These are phyloP conservation scores for Aspergillus niger DNA, from an alignment of 2,329 filamentous ascomycete species.

Conservation along the genomic window DNA sequence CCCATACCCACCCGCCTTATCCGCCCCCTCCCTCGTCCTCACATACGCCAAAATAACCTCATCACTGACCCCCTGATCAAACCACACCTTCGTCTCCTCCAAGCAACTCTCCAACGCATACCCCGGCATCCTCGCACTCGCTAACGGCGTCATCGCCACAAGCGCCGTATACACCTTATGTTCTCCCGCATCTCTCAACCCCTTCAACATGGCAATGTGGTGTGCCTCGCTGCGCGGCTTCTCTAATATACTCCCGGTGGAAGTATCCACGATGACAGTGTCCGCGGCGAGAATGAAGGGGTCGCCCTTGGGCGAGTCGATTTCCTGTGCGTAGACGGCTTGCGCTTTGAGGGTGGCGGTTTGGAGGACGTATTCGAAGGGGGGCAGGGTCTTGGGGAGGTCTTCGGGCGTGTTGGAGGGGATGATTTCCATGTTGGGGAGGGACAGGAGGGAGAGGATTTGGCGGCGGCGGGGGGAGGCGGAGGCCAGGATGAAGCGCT, in stretches of 20 bases:
- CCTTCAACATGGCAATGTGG: slow-evolving; percentile 80
- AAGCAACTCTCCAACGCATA: slow-evolving; percentile 80
- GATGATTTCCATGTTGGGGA: slow-evolving; percentile 78
- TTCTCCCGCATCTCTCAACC: slow-evolving; percentile 71
- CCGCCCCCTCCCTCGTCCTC: slow-evolving; percentile 80
- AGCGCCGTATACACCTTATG: slow-evolving; percentile 89
- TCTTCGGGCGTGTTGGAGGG: slow-evolving; percentile 85
- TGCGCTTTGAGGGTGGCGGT: slow-evolving; percentile 84
- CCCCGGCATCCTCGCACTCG: slow-evolving; percentile 78
- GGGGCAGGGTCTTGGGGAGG: slow-evolving; percentile 75
- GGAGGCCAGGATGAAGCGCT: slow-evolving; percentile 86
- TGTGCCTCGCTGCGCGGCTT: slow-evolving; percentile 82
- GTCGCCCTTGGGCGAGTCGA: slow-evolving; percentile 64
- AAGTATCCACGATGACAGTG: slow-evolving; percentile 76
- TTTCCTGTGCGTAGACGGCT: slow-evolving; percentile 66
- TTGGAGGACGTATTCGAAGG: slow-evolving; percentile 86
- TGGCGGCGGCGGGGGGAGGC: slow-evolving; percentile 81
- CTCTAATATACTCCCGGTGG: slow-evolving; percentile 77
- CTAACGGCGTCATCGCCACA: slow-evolving; percentile 77
- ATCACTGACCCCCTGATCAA: slow-evolving; percentile 73
- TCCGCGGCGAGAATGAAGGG: slow-evolving; percentile 89
- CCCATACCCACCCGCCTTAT: slow-evolving; percentile 96
- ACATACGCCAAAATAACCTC: slow-evolving; percentile 74
- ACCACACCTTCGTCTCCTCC: slow-evolving; percentile 90
- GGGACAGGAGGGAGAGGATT: slow-evolving; percentile 76